phyloP scores from a whole-genome alignment of 495 filamentous ascomycete species.

The Astrocystis sublimbata region DNA sequence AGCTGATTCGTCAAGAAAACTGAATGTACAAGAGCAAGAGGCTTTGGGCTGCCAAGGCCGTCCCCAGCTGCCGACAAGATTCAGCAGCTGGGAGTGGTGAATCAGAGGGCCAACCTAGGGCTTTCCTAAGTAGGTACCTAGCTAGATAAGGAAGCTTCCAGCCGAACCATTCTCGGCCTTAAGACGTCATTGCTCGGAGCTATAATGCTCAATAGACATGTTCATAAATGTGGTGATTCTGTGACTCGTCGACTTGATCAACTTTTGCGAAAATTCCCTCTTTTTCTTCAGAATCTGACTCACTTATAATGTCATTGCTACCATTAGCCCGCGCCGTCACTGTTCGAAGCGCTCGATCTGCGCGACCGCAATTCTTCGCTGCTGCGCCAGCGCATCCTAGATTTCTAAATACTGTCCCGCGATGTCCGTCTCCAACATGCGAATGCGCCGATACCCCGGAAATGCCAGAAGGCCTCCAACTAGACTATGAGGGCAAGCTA shows the following conservation, averaged over 20 bases:
- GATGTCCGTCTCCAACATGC: constrained; percentile 73
- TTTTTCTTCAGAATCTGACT: background rate
- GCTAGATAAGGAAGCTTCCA: too few relatives aligned
- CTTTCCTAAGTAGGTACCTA: too few relatives aligned
- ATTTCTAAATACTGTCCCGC: constrained; percentile 53
- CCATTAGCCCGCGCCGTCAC: background rate
- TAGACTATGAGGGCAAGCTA: constrained; percentile 69
- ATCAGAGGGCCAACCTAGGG: too few relatives aligned
- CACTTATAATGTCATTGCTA: constrained; percentile 1
- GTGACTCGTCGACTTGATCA: too few relatives aligned
- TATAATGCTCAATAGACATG: background rate
- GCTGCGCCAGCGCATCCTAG: background rate
- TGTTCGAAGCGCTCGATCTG: background rate
- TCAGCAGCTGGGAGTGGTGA: background rate
- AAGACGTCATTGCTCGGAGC: constrained; percentile 18
- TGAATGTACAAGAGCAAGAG: too few relatives aligned
- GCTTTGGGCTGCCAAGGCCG: background rate
- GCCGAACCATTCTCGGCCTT: too few relatives aligned
- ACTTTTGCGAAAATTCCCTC: background rate
- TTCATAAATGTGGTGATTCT: background rate
- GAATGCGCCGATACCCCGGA: constrained; percentile 63
- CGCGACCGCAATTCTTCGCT: background rate
- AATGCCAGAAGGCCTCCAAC: constrained; percentile 68
- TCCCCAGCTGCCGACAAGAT: background rate
- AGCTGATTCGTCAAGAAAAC: background rate